Conservation (phyloP, 129 eudicot genomes). For the Heracleum sosnowskyi region DNA sequence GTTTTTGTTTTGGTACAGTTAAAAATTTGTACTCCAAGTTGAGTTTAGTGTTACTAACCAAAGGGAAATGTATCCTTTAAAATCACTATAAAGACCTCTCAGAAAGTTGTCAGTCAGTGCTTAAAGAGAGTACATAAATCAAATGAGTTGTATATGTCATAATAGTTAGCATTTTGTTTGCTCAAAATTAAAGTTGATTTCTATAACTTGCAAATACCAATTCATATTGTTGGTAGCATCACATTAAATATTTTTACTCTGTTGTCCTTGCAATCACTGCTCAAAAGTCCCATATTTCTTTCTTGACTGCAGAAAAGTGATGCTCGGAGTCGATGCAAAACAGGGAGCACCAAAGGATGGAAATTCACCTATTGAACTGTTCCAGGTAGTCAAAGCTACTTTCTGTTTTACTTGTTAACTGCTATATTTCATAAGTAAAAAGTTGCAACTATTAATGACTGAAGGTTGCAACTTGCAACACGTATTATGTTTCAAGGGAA, state of each 20-base stretch:
- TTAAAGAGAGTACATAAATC: not conserved
- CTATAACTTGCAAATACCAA: not conserved
- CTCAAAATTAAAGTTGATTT: not conserved
- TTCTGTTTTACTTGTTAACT: not conserved
- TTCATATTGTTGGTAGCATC: not conserved
- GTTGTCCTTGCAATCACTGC: not conserved
- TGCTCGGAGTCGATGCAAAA: slow-evolving; percentile 96
- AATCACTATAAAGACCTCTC: not conserved
- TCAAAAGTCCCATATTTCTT: slow-evolving; percentile 3
- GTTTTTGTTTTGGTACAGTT: not conserved
- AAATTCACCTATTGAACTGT: slow-evolving; percentile 77
- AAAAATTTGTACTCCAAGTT: not conserved
- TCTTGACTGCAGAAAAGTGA: slow-evolving; percentile 65
- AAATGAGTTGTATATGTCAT: not conserved
- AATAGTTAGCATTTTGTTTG: not conserved
- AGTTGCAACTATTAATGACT: not conserved
- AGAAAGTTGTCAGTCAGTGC: not conserved
- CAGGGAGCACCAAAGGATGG: slow-evolving; percentile 98
- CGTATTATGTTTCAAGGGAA: not conserved
- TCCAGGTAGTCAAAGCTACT: slow-evolving; percentile 50
- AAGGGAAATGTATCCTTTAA: not conserved
- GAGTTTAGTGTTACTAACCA: not conserved
- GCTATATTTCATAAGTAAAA: not conserved
- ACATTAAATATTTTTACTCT: not conserved
- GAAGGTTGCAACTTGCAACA: not conserved